Evolutionary conservation across 805 yeast species (phyloP).

Genomic region (Nakazawaea holstii): DNA sequence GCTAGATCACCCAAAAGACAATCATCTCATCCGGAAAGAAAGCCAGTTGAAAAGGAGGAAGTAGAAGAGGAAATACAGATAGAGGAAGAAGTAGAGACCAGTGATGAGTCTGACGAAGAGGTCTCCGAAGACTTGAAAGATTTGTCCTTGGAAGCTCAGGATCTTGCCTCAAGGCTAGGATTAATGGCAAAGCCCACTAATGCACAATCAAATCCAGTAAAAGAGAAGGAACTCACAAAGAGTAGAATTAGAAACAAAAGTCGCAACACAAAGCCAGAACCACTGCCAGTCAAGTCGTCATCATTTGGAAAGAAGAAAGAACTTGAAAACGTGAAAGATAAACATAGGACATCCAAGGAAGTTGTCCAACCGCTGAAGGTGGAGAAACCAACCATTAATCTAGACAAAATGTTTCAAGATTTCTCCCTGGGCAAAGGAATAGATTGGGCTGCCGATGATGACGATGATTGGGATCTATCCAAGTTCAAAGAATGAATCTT

Average conservation of each 20-base stretch:
- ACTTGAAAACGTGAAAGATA: neutral
- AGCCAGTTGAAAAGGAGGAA: neutral
- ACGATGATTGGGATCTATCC: constrained; percentile 9
- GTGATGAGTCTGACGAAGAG: constrained; percentile 1
- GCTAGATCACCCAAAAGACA: too few relatives aligned
- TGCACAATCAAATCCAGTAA: neutral
- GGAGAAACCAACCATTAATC: constrained; percentile 2
- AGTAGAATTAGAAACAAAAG: neutral
- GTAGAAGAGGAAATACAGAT: neutral
- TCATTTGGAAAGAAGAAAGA: too few relatives aligned
- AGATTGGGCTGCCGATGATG: constrained; percentile 11
- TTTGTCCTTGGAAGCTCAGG: constrained; percentile 8
- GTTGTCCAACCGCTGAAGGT: neutral
- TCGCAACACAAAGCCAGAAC: neutral
- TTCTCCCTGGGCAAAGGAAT: neutral
- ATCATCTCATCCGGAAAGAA: neutral
- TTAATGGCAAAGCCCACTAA: neutral
- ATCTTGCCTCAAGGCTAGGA: constrained; percentile 9
- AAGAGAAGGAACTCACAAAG: neutral
- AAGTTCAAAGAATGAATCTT: neutral
- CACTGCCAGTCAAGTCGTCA: neutral
- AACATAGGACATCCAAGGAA: neutral
- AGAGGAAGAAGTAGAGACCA: constrained; percentile 3
- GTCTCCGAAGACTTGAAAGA: neutral
- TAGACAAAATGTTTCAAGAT: constrained; percentile 5